These are phyloP conservation scores for Saccharomycopsis hybrid DNA, from an alignment of 1,139 yeast genomes.

Conservation along the genomic window DNA sequence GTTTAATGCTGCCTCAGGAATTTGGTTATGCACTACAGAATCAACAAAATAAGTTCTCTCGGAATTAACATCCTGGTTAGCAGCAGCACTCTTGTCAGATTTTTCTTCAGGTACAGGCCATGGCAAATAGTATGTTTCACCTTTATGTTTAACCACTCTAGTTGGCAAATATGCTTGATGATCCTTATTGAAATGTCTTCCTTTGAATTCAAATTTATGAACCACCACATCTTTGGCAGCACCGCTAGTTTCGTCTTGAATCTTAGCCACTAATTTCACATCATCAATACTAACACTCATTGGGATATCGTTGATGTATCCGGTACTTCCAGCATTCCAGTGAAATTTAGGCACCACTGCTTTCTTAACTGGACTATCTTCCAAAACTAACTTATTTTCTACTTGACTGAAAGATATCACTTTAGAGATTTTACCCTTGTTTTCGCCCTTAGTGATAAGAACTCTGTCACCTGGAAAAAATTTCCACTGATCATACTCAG, in stretches of 20 bases:
- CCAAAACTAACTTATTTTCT: conserved; percentile 49
- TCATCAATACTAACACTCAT: conserved; percentile 55
- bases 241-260: conserved; percentile 55
- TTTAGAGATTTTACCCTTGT: conserved; percentile 66
- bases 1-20: conserved; percentile 59
- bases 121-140: conserved; percentile 63
- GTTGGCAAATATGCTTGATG: conserved; percentile 71
- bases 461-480: conserved; percentile 61
- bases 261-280: conserved; percentile 72
- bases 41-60: conserved; percentile 74
- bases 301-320: conserved; percentile 58
- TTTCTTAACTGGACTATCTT: conserved; percentile 47
- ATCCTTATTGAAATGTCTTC: conserved; percentile 65
- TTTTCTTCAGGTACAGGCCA: conserved; percentile 81
- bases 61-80: conserved; percentile 53
- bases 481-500: conserved; percentile 41
- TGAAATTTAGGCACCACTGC: conserved; percentile 59
- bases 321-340: conserved; percentile 70
- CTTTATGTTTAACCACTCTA: conserved; percentile 66
- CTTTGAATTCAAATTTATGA: conserved; percentile 61
- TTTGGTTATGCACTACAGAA: conserved; percentile 57
- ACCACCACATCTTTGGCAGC: conserved; percentile 64
- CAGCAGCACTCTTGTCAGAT: conserved; percentile 38
- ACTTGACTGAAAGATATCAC: conserved; percentile 39
- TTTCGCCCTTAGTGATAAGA: conserved; percentile 58